Base-by-base conservation (phyloP, 2,329 filamentous ascomycete genomes). In the Nemania diffusa region DNA sequence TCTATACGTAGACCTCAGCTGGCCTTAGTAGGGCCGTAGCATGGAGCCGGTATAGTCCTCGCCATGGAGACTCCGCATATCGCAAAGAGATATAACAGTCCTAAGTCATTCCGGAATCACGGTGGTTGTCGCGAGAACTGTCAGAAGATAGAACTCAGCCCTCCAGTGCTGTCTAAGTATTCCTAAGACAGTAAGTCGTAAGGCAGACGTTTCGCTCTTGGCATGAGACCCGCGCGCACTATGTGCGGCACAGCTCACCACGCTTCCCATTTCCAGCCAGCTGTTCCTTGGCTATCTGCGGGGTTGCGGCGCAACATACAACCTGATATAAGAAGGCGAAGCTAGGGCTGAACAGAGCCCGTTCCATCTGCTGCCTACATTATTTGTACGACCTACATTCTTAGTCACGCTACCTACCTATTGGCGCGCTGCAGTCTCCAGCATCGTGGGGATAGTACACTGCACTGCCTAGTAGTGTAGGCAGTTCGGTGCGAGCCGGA, bases 181-280 rank as follows among this genome's bases (percentile, higher is more conserved):
- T 50, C 27, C 13, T 27, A 24, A 50, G 24, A 50, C 46, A 15
- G 22, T 27, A 26, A 50, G 40, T n/a, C 15, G 40, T 50, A 27
- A 50, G 7, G 48, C 57, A 46, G n/a, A 24, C 26, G 48, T 53
- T 53, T 44, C 34, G 32, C 20, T 17, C 13, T 27, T 22, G 6
- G n/a, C 7, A 22, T 17, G 48, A 27, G 17, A 29, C 22, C 11
- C 9, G 4, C 5, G 15, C 3, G 20, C 15, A 5, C 24, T 29
- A 24, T 15, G n/a, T 29, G 62, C 51, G 51, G 62, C 57, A 55
- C 42, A 44, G 24, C 50, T 11, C 29, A 37, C 26, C 32, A 37
- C 24, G 9, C 22, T 52, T 57, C 53, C 42, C 46, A 15, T 27
- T 51, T 51, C 24, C 1, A 9, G n/a, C 27, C 11, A 6, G n/a